A percentile compares a stretch with the other conserved stretches of the same genome.
Conservation (phyloP, 148 eudicot species). For the Chenopodium quinoa region DNA sequence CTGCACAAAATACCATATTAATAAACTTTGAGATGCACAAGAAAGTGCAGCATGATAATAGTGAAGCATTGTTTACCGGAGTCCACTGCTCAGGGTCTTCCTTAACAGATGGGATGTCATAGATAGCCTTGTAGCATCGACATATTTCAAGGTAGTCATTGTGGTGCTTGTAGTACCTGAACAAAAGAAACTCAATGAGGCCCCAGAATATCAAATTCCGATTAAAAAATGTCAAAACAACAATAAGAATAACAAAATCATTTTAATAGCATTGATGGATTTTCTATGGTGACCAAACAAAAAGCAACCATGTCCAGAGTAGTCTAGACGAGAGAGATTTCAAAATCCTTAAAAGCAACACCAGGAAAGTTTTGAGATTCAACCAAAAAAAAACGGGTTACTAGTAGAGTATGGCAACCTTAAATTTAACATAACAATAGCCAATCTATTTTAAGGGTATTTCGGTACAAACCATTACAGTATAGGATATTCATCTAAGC, state of each 20-base stretch:
- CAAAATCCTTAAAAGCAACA: neutral
- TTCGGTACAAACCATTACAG: neutral
- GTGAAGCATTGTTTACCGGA: constrained; percentile 41
- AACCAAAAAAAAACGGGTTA: neutral
- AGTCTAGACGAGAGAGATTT: neutral
- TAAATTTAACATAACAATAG: neutral
- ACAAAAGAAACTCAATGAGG: constrained; percentile 8
- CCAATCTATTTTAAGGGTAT: neutral
- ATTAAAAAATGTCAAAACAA: neutral
- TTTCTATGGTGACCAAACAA: neutral
- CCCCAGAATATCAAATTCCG: neutral
- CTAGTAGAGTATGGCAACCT: neutral
- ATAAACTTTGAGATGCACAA: neutral
- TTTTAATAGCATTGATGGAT: neutral
- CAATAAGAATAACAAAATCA: neutral
- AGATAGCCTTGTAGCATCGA: constrained; percentile 80
- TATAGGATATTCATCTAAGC: neutral
- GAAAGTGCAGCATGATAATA: neutral
- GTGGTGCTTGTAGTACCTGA: constrained; percentile 60
- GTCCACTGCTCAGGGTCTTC: constrained; percentile 76
- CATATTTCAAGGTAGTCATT: constrained; percentile 86
- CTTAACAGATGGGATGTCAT: constrained; percentile 72
- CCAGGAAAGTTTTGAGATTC: neutral
- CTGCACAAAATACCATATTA: constrained; percentile 33
- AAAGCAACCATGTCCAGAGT: neutral